A percentile compares a stretch with the other conserved stretches of the same genome.
Evolutionary conservation across 768 basidiomycete species (phyloP).

Genomic region (Amanita exitialis): DNA sequence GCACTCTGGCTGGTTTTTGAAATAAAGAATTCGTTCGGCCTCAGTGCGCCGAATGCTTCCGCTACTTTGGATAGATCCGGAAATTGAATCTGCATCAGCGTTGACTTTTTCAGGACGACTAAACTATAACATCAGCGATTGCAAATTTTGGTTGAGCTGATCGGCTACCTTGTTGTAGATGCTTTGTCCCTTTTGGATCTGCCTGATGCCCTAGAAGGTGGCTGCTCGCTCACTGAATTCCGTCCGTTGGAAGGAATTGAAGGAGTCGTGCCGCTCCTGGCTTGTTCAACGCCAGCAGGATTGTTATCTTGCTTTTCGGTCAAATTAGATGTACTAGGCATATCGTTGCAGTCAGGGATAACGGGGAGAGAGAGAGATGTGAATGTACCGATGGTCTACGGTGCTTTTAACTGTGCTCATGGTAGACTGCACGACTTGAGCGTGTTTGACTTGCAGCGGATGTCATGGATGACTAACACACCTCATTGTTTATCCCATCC

Average conservation of each 20-base stretch:
- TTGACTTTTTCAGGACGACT: constrained; percentile 15
- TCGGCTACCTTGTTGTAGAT: background rate
- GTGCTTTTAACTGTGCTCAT: constrained; percentile 1
- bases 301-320: background rate
- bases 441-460: background rate
- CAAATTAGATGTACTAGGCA: background rate
- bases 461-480: constrained; percentile 6
- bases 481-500: constrained; percentile 7
- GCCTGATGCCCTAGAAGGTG: background rate
- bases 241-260: background rate
- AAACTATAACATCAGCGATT: constrained; percentile 6
- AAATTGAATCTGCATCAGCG: constrained; percentile 41
- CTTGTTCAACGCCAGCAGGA: background rate
- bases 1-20: constrained; percentile 52
- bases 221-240: background rate
- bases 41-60: constrained; percentile 44
- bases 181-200: background rate
- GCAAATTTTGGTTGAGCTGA: background rate
- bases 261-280: background rate
- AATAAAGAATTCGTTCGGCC: constrained; percentile 52
- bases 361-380: background rate
- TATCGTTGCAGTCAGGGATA: background rate
- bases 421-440: constrained; percentile 3
- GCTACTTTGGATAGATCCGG: constrained; percentile 38
- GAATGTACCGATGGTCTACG: constrained; percentile 8